Evolutionary conservation across 225 moss, liverwort and hornwort species (phyloP).

Genomic region (Pleurozium schreberi): DNA sequence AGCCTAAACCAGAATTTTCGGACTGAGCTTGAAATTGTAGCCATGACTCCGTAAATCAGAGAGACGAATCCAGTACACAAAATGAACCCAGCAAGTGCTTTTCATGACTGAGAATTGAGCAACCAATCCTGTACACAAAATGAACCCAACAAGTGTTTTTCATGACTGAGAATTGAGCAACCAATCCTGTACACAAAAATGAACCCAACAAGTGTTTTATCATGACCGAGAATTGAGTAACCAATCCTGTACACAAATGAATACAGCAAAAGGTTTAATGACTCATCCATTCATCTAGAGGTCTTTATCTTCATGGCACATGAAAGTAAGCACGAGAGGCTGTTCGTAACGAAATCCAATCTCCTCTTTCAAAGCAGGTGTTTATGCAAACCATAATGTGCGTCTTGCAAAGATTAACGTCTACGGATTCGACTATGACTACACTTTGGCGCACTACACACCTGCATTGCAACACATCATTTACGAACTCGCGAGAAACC

Average conservation of each 20-base stretch:
- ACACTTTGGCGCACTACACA: constrained; percentile 79
- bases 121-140: background rate
- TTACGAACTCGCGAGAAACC: constrained; percentile 77
- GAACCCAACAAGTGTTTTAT: background rate
- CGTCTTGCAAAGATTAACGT: constrained; percentile 68
- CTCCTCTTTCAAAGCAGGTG: constrained; percentile 25
- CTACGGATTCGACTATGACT: constrained; percentile 91
- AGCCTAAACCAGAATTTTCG: background rate
- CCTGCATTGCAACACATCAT: constrained; percentile 67
- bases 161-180: background rate
- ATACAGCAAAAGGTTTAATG: background rate
- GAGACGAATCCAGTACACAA: no score
- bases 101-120: background rate
- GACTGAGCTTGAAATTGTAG: no score
- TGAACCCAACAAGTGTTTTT: background rate
- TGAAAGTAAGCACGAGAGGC: background rate
- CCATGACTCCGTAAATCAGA: no score
- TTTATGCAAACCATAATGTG: constrained; percentile 83
- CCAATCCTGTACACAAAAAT: background rate
- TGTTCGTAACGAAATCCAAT: background rate
- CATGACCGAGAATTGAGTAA: background rate
- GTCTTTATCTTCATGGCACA: background rate
- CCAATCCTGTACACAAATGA: background rate
- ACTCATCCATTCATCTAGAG: background rate
- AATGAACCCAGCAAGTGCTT: no score